phyloP scores from a whole-genome alignment of 75 land plant genomes.

The Ceratopteris richardii region DNA sequence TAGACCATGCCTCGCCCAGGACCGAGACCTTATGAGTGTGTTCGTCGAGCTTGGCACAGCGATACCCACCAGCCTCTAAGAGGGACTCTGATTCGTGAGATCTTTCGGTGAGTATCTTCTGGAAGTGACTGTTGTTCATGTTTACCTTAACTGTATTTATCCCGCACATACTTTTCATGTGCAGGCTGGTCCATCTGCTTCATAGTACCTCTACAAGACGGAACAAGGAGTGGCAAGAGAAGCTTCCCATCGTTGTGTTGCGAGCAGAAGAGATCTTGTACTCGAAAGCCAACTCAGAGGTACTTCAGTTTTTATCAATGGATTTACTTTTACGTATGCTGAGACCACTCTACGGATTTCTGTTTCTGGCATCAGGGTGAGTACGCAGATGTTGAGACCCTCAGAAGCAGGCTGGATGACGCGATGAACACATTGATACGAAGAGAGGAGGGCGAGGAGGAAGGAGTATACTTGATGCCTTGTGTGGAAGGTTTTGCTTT shows the following conservation, averaged over 20 bases:
- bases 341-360: background rate
- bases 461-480: conserved; percentile 47
- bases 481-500: conserved; percentile 76
- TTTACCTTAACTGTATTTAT: too few species aligned
- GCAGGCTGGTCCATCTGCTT: conserved; percentile 53
- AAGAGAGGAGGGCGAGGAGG: conserved; percentile 49
- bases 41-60: conserved; percentile 87
- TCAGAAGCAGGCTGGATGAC: conserved; percentile 50
- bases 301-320: conserved; percentile 6
- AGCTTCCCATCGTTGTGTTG: conserved; percentile 79
- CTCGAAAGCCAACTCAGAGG: conserved; percentile 92
- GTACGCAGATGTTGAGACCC: conserved; percentile 61
- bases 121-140: too few species aligned
- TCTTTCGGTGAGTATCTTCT: conserved; percentile 81
- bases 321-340: too few species aligned
- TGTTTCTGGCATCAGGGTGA: conserved; percentile 39
- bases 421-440: conserved; percentile 80
- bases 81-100: conserved; percentile 68
- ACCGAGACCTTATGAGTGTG: conserved; percentile 89
- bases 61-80: conserved; percentile 74
- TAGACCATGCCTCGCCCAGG: conserved; percentile 74
- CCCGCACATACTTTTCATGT: too few species aligned
- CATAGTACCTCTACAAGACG: conserved; percentile 48
- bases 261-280: conserved; percentile 87
- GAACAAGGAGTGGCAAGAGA: conserved; percentile 90